Conservation (phyloP, 768 basidiomycete species). For the Lactarius deliciosus region DNA sequence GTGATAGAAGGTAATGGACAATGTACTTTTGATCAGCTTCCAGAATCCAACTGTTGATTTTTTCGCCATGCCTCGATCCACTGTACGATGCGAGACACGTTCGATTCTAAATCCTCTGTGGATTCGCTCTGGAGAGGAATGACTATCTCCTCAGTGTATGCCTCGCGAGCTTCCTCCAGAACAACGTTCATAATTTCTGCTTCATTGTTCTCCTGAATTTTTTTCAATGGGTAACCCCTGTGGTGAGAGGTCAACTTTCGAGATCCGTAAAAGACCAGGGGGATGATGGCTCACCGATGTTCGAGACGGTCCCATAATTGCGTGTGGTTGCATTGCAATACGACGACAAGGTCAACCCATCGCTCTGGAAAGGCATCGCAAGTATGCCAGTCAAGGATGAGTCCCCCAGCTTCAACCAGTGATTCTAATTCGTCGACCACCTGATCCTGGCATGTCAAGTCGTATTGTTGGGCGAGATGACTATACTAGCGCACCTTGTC, state of each 20-base stretch:
- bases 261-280: too few species aligned
- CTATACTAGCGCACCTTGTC: constrained; percentile 67
- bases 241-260: not conserved
- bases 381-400: constrained; percentile 94
- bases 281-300: constrained; percentile 58
- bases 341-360: constrained; percentile 94
- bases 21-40: constrained; percentile 24
- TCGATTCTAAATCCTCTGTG: constrained; percentile 79
- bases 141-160: constrained; percentile 83
- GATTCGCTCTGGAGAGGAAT: constrained; percentile 80
- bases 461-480: not conserved
- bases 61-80: constrained; percentile 82
- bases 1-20: not conserved
- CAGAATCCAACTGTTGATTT: constrained; percentile 31
- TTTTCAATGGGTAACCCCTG: constrained; percentile 85
- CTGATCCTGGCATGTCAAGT: constrained; percentile 41
- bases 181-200: constrained; percentile 98
- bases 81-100: constrained; percentile 80
- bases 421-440: constrained; percentile 87
- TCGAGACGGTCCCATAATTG: constrained; percentile 88
- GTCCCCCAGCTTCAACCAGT: constrained; percentile 53
- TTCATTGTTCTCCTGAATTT: constrained; percentile 97
- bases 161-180: constrained; percentile 81
- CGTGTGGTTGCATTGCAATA: constrained; percentile 86
- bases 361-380: constrained; percentile 94